These are phyloP conservation scores for Cardamine chenopodiifolia DNA, from an alignment of 345 rosid genomes.

Conservation along the genomic window DNA sequence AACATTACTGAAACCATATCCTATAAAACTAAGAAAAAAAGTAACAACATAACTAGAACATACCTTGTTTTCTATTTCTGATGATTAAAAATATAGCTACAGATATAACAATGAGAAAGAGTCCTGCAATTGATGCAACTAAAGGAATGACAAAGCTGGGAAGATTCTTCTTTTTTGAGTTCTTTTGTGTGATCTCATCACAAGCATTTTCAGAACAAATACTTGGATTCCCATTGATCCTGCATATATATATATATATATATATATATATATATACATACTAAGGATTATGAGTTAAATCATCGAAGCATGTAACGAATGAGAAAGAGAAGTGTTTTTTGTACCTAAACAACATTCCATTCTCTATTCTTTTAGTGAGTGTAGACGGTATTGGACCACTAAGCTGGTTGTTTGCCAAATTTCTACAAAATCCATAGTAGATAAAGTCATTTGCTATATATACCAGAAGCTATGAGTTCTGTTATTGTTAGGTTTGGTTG, in stretches of 20 bases:
- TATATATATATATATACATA: too few species aligned
- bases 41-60: neutral
- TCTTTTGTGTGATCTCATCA: neutral
- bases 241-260: neutral
- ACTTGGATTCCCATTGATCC: slow-evolving; percentile 47
- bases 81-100: slow-evolving; percentile 22
- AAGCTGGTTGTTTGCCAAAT: slow-evolving; percentile 48
- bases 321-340: neutral
- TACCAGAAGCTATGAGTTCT: neutral
- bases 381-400: slow-evolving; percentile 48
- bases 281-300: neutral
- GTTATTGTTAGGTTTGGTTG: neutral
- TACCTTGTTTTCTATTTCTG: slow-evolving; percentile 34
- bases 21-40: neutral
- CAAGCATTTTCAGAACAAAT: slow-evolving; percentile 37
- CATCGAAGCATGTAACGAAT: neutral
- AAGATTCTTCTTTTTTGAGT: slow-evolving; percentile 33
- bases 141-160: slow-evolving; percentile 38
- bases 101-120: slow-evolving; percentile 31
- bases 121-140: slow-evolving; percentile 43
- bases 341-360: slow-evolving; percentile 35
- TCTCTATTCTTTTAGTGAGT: slow-evolving; percentile 31
- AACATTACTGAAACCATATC: neutral
- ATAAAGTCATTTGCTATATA: neutral
- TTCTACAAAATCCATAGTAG: slow-evolving; percentile 37